Percentiles rank a stretch among this genome's conserved stretches.
Conservation (phyloP, 2,329 filamentous ascomycete species). For the Aspergillus quadricinctus region DNA sequence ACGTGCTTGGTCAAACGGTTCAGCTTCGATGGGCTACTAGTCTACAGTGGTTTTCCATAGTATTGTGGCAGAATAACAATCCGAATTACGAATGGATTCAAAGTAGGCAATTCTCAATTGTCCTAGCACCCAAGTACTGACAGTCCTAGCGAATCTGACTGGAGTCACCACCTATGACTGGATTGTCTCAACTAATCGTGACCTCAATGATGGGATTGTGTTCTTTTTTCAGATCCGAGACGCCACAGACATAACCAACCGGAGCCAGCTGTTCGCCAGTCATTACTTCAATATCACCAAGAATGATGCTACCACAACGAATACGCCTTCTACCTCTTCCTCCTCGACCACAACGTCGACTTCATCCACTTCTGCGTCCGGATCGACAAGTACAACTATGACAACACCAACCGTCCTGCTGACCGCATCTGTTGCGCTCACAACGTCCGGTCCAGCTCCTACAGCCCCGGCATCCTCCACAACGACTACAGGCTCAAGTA, state of each 20-base stretch:
- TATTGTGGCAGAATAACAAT: conserved; percentile 2
- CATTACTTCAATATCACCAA: neutral
- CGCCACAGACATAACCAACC: neutral
- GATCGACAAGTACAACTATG: neutral
- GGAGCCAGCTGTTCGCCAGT: neutral
- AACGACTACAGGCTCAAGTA: neutral
- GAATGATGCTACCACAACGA: neutral
- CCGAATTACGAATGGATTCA: conserved; percentile 1
- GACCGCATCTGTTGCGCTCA: neutral
- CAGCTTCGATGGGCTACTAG: conserved; percentile 2
- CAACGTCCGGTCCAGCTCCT: neutral
- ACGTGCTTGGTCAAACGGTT: neutral
- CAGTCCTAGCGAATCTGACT: neutral
- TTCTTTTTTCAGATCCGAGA: conserved; percentile 1
- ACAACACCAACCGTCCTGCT: neutral
- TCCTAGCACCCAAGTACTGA: neutral
- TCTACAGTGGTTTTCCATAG: neutral
- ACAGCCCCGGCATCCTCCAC: neutral
- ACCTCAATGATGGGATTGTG: neutral
- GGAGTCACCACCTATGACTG: neutral
- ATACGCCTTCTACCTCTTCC: neutral
- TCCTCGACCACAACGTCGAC: neutral
- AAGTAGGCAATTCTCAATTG: neutral
- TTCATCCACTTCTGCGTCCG: too few relatives aligned
- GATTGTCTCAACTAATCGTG: neutral